These are phyloP conservation scores for Dendrothele bispora DNA, from an alignment of 768 basidiomycete species.

Conservation along the genomic window DNA sequence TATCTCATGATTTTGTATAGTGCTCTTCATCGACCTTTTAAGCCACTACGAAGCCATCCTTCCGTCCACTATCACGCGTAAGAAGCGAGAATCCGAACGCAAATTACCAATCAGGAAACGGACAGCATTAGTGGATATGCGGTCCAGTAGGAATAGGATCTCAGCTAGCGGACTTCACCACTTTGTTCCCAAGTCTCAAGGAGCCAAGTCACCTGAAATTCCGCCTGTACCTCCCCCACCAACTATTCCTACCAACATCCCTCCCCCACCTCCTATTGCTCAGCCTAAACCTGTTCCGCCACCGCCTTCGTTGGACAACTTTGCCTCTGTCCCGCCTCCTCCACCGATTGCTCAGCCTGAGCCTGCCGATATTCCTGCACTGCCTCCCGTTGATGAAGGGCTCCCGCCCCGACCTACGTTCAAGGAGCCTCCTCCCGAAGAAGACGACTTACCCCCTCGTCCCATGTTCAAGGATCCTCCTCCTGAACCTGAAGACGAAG, in stretches of 20 bases:
- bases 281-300: slow-evolving; percentile 19
- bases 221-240: slow-evolving; percentile 17
- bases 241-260: slow-evolving; percentile 13
- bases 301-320: slow-evolving; percentile 13
- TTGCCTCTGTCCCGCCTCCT: background rate
- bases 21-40: slow-evolving; percentile 84
- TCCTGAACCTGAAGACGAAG: slow-evolving; percentile 39
- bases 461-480: slow-evolving; percentile 57
- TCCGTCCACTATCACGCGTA: slow-evolving; percentile 79
- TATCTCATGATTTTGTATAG: slow-evolving; percentile 30
- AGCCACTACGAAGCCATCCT: slow-evolving; percentile 72
- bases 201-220: slow-evolving; percentile 36
- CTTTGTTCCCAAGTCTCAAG: no score
- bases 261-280: slow-evolving; percentile 21
- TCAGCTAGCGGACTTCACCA: slow-evolving; percentile 70
- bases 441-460: slow-evolving; percentile 29
- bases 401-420: slow-evolving; percentile 9
- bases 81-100: slow-evolving; percentile 86
- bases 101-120: slow-evolving; percentile 82
- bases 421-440: slow-evolving; percentile 14
- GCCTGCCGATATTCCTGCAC: background rate
- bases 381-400: background rate
- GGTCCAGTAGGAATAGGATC: slow-evolving; percentile 76
- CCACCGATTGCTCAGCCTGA: background rate
- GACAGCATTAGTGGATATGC: slow-evolving; percentile 86